Percentiles rank a stretch among this genome's conserved stretches.
Evolutionary conservation across 2,329 filamentous ascomycete genomes (phyloP).

Genomic region (Neofusicoccum ribis): DNA sequence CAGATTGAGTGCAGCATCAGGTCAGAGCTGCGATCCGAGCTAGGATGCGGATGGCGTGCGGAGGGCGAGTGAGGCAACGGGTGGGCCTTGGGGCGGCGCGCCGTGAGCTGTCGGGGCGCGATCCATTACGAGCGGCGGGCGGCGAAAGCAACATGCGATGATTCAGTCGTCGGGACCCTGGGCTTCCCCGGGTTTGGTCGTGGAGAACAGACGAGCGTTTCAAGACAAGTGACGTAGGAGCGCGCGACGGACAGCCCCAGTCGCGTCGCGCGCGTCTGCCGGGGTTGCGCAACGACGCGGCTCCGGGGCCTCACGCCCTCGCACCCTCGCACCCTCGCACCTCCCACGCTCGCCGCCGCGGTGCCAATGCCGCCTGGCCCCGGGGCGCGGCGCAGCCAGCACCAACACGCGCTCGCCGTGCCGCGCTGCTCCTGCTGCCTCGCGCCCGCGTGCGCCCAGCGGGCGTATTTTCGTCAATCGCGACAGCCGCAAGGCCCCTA

Average conservation of each 20-base stretch:
- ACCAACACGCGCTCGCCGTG: too few species aligned
- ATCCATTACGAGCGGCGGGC: neutral
- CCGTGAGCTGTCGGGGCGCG: neutral
- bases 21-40: neutral
- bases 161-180: neutral
- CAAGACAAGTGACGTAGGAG: neutral
- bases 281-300: neutral
- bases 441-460: too few species aligned
- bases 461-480: neutral
- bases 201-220: neutral
- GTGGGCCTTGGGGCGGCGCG: neutral
- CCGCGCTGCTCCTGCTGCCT: too few species aligned
- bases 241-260: neutral
- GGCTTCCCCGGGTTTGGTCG: constrained; percentile 1
- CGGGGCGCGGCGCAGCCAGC: too few species aligned
- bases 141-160: neutral
- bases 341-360: too few species aligned
- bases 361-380: too few species aligned
- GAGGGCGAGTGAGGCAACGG: neutral
- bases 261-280: neutral
- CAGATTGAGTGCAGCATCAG: neutral
- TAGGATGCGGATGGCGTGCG: neutral
- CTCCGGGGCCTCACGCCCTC: too few species aligned
- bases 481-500: constrained; percentile 6
- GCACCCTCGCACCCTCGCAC: too few species aligned